Base-by-base conservation (phyloP, 1,284 basidiomycete species). In the Tremellales sp. region DNA sequence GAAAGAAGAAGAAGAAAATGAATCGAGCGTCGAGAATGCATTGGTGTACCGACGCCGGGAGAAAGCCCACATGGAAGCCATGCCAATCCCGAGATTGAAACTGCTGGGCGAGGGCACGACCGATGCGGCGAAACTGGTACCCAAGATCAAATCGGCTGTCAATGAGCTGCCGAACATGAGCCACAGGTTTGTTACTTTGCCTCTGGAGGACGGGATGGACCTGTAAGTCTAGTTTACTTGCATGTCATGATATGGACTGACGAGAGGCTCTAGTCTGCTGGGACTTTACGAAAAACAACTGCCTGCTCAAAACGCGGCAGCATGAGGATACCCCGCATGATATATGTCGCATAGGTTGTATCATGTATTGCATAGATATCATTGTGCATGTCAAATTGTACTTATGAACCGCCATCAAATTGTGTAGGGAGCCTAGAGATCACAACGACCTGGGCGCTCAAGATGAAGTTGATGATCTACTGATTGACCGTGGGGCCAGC, bases 81-180 rank as follows among this genome's bases (percentile, higher is more conserved):
- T 60, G 34, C 64, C 66, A 12, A 49, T 70, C 5, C 74, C 73
- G 43, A 86, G 84, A 24, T 83, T 92, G 78, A 79, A 84, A 38
- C 85, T 89, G 63, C 75, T 92, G 8, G 89, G 89, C 28, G 86
- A 90, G 66, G 86, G 85, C 13, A 90, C 88, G 1, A 86, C 86
- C 2, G 86, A 89, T 61, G 85, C 89, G 9, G 87, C 66, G 33
- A 64, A 61, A 34, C 84, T 86, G 84, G 85, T 74, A 80, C 87
- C 32, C 60, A 85, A 81, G 61, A 83, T 87, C 26, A 85, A 86
- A 1, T 83, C 86, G 68, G 87, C 81, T 56, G 72, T 89, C 38
- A 84, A 86, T 61, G 85, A 88, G 44, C 65, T 91, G 16, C 89
- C 88, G 1, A 83, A 85, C 54, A 87, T 87, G 60, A 85, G 90